Percentiles rank a stretch among this genome's conserved stretches.
Conservation (phyloP, 176 grass and related monocot species). For the Stipa capillata region DNA sequence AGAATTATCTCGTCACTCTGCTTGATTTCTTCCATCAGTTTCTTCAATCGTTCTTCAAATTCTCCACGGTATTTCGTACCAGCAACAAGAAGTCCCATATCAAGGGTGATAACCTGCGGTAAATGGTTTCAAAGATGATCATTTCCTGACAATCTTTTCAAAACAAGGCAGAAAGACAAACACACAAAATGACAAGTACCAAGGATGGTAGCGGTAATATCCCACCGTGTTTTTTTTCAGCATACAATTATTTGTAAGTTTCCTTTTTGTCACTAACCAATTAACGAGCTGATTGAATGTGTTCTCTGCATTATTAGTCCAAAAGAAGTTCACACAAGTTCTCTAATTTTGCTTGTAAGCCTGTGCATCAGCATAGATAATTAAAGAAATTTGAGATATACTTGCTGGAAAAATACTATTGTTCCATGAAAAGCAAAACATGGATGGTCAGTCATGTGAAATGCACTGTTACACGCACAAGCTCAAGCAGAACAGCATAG, state of each 20-base stretch:
- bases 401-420: neutral
- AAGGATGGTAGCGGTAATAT: neutral
- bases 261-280: neutral
- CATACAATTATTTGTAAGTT: neutral
- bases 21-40: slow-evolving; percentile 98
- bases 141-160: slow-evolving; percentile 9
- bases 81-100: slow-evolving; percentile 95
- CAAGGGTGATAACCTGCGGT: slow-evolving; percentile 82
- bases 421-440: neutral
- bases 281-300: neutral
- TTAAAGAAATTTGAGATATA: neutral
- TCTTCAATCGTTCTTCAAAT: slow-evolving; percentile 96
- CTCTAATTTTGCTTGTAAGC: neutral
- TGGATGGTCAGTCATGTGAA: neutral
- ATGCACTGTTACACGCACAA: neutral
- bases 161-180: neutral
- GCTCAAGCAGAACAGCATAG: slow-evolving; percentile 11
- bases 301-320: neutral
- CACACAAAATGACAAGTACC: neutral
- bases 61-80: slow-evolving; percentile 97
- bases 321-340: neutral
- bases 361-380: neutral
- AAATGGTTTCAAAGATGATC: slow-evolving; percentile 11
- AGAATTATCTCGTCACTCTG: slow-evolving; percentile 96
- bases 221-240: neutral